phyloP scores from a whole-genome alignment of 2,329 filamentous ascomycete species.

The Aspergillus niger region DNA sequence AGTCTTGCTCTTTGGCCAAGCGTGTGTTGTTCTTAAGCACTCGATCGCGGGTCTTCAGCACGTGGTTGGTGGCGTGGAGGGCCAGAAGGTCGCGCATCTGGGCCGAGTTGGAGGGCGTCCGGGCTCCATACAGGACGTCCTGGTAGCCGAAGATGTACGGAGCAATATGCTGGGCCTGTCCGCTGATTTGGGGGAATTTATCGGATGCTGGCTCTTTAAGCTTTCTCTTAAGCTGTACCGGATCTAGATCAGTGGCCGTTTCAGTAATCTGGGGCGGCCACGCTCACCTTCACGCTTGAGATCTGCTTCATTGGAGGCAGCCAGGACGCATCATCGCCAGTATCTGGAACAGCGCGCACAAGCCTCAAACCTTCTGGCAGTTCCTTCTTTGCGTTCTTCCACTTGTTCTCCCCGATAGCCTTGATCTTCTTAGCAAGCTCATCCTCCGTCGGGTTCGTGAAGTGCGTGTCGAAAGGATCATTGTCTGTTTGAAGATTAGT shows the following conservation, averaged over 20 bases:
- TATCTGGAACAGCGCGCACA: constrained; percentile 33
- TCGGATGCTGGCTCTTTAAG: constrained; percentile 59
- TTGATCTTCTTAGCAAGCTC: constrained; percentile 56
- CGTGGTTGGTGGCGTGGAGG: constrained; percentile 85
- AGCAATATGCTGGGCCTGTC: constrained; percentile 65
- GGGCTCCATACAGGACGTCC: constrained; percentile 75
- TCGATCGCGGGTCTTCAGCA: constrained; percentile 88
- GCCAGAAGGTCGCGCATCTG: constrained; percentile 71
- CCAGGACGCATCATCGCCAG: constrained; percentile 27
- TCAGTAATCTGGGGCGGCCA: neutral
- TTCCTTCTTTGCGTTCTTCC: constrained; percentile 48
- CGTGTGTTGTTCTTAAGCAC: constrained; percentile 91
- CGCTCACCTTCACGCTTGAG: constrained; percentile 39
- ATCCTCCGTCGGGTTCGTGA: constrained; percentile 66
- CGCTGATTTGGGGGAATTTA: constrained; percentile 60
- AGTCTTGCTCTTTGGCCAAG: constrained; percentile 66
- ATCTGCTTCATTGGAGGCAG: constrained; percentile 36
- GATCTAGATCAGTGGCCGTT: constrained; percentile 24
- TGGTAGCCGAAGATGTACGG: constrained; percentile 78
- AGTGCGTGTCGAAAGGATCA: constrained; percentile 82
- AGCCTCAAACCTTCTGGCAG: constrained; percentile 35
- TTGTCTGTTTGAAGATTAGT: constrained; percentile 55
- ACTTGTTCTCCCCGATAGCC: constrained; percentile 51
- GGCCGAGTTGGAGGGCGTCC: constrained; percentile 68
- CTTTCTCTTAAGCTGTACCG: constrained; percentile 69